Evolutionary conservation across 2,329 filamentous ascomycete genomes (phyloP).

Genomic region (Curvularia lunata): DNA sequence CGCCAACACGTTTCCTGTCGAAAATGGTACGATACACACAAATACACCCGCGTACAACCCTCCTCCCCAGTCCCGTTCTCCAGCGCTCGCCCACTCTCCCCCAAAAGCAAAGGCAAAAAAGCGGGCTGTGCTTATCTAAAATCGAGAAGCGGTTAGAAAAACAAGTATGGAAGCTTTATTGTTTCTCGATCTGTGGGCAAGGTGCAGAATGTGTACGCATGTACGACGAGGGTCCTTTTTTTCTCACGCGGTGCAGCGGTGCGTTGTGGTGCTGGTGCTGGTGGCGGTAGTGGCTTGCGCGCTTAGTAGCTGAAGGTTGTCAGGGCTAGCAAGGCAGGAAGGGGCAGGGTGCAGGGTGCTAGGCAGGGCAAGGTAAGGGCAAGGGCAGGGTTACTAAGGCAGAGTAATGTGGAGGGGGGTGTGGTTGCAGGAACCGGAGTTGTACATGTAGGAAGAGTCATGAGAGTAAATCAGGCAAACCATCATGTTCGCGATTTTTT

Average conservation of each 20-base stretch:
- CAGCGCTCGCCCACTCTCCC: neutral
- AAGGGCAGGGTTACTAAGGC: too few species aligned
- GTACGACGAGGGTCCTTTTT: neutral
- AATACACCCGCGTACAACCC: neutral
- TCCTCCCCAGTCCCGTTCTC: neutral
- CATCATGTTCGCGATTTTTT: neutral
- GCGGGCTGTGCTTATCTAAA: neutral
- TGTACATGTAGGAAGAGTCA: neutral
- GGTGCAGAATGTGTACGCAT: neutral
- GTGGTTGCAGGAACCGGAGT: neutral
- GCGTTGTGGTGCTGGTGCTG: neutral
- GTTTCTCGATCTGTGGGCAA: neutral
- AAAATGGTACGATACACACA: neutral
- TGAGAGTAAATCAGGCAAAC: neutral
- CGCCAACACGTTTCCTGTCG: neutral
- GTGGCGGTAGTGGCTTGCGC: constrained; percentile 14
- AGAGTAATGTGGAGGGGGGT: neutral
- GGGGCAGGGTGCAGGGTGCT: constrained; percentile 6
- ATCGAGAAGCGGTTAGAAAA: neutral
- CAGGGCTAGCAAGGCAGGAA: constrained; percentile 8
- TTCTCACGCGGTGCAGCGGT: neutral
- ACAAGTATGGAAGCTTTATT: neutral
- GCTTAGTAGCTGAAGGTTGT: constrained; percentile 33
- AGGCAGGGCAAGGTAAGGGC: neutral
- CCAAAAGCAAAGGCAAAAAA: neutral